Evolutionary conservation across 2,329 filamentous ascomycete species (phyloP).

Genomic region (Neonectria punicea): DNA sequence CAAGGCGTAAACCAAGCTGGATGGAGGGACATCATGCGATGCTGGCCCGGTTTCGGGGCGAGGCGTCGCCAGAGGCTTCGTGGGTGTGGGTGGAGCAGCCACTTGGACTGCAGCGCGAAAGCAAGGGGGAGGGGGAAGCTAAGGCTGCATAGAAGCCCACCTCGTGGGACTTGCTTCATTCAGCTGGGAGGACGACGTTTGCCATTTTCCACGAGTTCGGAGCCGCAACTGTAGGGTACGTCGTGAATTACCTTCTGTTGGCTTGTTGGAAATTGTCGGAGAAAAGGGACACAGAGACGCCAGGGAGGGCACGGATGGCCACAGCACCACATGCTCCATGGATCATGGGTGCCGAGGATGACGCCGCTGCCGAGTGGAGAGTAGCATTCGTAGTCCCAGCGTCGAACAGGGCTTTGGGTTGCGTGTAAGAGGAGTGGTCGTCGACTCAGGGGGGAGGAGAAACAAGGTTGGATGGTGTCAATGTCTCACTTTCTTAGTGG

Average conservation of each 20-base stretch:
- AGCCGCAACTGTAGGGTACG: slow-evolving; percentile 34
- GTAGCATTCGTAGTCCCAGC: background rate
- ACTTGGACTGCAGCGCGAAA: slow-evolving; percentile 29
- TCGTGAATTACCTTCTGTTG: background rate
- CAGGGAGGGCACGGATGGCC: background rate
- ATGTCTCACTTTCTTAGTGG: slow-evolving; percentile 17
- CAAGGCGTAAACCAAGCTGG: slow-evolving; percentile 11
- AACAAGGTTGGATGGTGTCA: slow-evolving; percentile 18
- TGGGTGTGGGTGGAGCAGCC: slow-evolving; percentile 37
- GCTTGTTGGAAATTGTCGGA: background rate
- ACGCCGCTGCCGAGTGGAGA: slow-evolving; percentile 22
- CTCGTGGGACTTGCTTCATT: slow-evolving; percentile 32
- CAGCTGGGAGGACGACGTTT: slow-evolving; percentile 18
- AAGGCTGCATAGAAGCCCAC: slow-evolving; percentile 41
- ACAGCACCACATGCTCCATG: background rate
- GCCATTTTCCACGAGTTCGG: background rate
- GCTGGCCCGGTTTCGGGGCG: slow-evolving; percentile 32
- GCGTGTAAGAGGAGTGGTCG: slow-evolving; percentile 25
- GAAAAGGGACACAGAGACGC: slow-evolving; percentile 10
- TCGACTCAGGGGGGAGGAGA: slow-evolving; percentile 1
- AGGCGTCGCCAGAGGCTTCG: slow-evolving; percentile 13
- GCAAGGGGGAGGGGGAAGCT: slow-evolving; percentile 37
- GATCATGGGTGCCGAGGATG: slow-evolving; percentile 13
- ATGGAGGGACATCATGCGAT: slow-evolving; percentile 32
- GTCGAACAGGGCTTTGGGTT: slow-evolving; percentile 8